Evolutionary conservation across 129 eudicot genomes (phyloP).

Genomic region (Chrysanthemum lavandulifolium): DNA sequence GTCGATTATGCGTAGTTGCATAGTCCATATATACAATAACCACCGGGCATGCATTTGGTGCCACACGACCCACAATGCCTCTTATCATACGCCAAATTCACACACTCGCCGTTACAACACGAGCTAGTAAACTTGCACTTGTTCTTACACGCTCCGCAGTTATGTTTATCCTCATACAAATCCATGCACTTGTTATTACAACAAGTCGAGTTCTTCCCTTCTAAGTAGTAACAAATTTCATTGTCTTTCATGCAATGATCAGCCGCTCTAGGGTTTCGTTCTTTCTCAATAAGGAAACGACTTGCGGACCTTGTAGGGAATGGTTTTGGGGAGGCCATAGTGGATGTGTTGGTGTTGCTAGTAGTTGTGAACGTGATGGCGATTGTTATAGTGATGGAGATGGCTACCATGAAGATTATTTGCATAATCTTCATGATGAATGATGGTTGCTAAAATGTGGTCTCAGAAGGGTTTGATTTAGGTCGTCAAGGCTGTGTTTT

Average conservation of each 20-base stretch:
- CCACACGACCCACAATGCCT: constrained; percentile 81
- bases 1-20: constrained; percentile 53
- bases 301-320: constrained; percentile 29
- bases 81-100: constrained; percentile 56
- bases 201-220: constrained; percentile 54
- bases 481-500: background rate
- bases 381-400: constrained; percentile 35
- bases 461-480: constrained; percentile 16
- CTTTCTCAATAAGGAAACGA: constrained; percentile 48
- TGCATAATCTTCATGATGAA: constrained; percentile 30
- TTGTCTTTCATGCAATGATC: constrained; percentile 59
- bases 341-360: background rate
- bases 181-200: constrained; percentile 72
- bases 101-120: constrained; percentile 70
- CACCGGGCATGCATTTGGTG: constrained; percentile 42
- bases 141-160: constrained; percentile 71
- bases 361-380: constrained; percentile 31
- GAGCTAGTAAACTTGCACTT: constrained; percentile 47
- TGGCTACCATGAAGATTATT: constrained; percentile 45
- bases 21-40: constrained; percentile 62
- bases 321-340: constrained; percentile 3
- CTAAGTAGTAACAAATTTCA: constrained; percentile 41
- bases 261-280: constrained; percentile 54
- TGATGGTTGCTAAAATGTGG: background rate
- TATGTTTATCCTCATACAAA: constrained; percentile 34